phyloP scores from a whole-genome alignment of 2,329 filamentous ascomycete species.

The Fusarium sp. region DNA sequence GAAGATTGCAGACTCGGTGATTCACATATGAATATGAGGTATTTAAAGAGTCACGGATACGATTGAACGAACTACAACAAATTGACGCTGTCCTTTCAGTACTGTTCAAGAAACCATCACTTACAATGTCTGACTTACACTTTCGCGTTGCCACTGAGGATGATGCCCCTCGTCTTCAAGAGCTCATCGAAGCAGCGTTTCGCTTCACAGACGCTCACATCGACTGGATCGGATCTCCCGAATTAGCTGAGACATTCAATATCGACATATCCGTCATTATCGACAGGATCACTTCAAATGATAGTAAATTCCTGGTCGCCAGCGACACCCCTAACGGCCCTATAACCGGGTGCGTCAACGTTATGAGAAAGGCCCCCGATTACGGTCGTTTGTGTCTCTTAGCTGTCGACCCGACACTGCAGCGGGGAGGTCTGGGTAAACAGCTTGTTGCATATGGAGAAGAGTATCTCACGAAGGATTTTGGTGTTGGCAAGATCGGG shows the following conservation, averaged over 20 bases:
- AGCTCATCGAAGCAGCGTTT: slow-evolving; percentile 54
- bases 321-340: slow-evolving; percentile 9
- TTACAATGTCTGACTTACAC: slow-evolving; percentile 1
- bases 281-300: slow-evolving; percentile 55
- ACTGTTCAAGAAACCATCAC: slow-evolving; percentile 9
- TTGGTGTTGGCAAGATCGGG: slow-evolving; percentile 44
- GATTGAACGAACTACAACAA: not conserved
- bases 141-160: slow-evolving; percentile 52
- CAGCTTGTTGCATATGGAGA: slow-evolving; percentile 48
- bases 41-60: slow-evolving; percentile 10
- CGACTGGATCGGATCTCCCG: slow-evolving; percentile 47
- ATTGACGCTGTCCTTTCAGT: not conserved
- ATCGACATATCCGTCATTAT: slow-evolving; percentile 73
- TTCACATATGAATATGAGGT: not conserved
- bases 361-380: slow-evolving; percentile 40
- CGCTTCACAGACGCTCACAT: slow-evolving; percentile 51
- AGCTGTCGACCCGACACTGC: slow-evolving; percentile 47
- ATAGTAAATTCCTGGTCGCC: slow-evolving; percentile 47
- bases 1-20: not conserved
- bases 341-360: slow-evolving; percentile 45
- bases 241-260: slow-evolving; percentile 76
- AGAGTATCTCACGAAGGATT: slow-evolving; percentile 42
- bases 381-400: slow-evolving; percentile 49
- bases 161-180: slow-evolving; percentile 50
- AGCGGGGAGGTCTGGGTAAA: slow-evolving; percentile 49